Evolutionary conservation across 2,329 filamentous ascomycete genomes (phyloP).

Genomic region (Pseudocercospora fijiensis): DNA sequence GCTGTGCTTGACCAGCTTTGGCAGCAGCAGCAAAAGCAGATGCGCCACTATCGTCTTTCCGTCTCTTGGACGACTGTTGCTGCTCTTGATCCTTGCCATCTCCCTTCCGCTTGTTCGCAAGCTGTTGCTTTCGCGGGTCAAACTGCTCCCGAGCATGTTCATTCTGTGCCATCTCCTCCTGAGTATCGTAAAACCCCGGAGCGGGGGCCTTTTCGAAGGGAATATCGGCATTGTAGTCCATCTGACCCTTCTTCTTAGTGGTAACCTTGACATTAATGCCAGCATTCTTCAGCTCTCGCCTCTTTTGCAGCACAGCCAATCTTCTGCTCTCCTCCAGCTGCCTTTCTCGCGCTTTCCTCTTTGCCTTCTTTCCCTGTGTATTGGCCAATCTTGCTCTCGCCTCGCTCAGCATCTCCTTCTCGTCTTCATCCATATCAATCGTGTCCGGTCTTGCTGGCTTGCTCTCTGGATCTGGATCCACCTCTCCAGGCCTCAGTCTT

Average conservation of each 20-base stretch:
- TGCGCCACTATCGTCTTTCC: slow-evolving; percentile 76
- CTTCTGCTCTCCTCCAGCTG: slow-evolving; percentile 93
- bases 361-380: slow-evolving; percentile 98
- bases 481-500: slow-evolving; percentile 76
- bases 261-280: slow-evolving; percentile 97
- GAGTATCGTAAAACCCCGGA: slow-evolving; percentile 88
- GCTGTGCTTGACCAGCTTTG: slow-evolving; percentile 91
- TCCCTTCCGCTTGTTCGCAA: slow-evolving; percentile 89
- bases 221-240: slow-evolving; percentile 99
- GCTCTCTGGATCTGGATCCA: slow-evolving; percentile 95
- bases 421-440: slow-evolving; percentile 96
- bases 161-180: slow-evolving; percentile 75
- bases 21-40: slow-evolving; percentile 81
- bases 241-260: slow-evolving; percentile 89
- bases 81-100: slow-evolving; percentile 76
- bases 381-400: slow-evolving; percentile 94
- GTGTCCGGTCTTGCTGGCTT: slow-evolving; percentile 95
- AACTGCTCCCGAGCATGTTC: slow-evolving; percentile 81
- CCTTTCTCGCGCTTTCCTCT: slow-evolving; percentile 91
- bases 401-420: slow-evolving; percentile 99
- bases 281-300: slow-evolving; percentile 92
- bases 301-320: slow-evolving; percentile 87
- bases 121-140: slow-evolving; percentile 87
- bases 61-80: slow-evolving; percentile 75
- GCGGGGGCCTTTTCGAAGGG: slow-evolving; percentile 93